Base-by-base conservation (phyloP, 441 rosid genomes). In the Adansonia madagascariensis region DNA sequence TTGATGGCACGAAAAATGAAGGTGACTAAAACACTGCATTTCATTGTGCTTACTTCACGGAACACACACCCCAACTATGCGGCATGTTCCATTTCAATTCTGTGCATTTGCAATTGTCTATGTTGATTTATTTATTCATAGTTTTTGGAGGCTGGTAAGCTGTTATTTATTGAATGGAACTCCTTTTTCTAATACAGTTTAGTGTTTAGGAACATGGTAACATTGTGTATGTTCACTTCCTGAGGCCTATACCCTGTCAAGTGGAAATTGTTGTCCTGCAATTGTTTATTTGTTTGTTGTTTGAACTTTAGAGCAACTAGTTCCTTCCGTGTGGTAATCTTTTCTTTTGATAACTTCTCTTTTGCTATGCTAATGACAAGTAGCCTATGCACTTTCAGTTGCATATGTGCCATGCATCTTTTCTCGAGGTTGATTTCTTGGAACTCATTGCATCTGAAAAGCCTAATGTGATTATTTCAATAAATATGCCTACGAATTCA, bases 1-100 rank as follows among this genome's bases (percentile, higher is more conserved):
- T 44, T 44, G 35, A 67, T 67, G 17, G 72, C 55, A 46, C 8
- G 31, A 3, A 67, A 67, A 46, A 67, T 67, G 55, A 44, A 67
- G 35, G 72, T 67, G n/a, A 66, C 71, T 18, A 17, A 18, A 63
- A 66, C 52, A 43, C 52, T 43, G 27, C 27, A 44, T 11, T 67
- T 44, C 4, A 2, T 18, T 11, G 31, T 44, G 35, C 31, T 41
- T 17, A 41, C 46, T 43, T 17, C 69, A 64, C n/a, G 47, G 7
- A 64, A 46, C 39, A 46, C 11, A 4, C 53, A 11, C 14, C 44
- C 71, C 31, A 44, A 66, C 50, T 6, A 7, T 41, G 50, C 20
- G 17, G 46, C 39, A 57, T 22, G 12, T 4, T 39, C 69, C 6
- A 6, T 63, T 35, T 63, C 20, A 35, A 35, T 63, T 39, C 6